phyloP scores from a whole-genome alignment of 208 protist species.

The Porcisia deanei region DNA sequence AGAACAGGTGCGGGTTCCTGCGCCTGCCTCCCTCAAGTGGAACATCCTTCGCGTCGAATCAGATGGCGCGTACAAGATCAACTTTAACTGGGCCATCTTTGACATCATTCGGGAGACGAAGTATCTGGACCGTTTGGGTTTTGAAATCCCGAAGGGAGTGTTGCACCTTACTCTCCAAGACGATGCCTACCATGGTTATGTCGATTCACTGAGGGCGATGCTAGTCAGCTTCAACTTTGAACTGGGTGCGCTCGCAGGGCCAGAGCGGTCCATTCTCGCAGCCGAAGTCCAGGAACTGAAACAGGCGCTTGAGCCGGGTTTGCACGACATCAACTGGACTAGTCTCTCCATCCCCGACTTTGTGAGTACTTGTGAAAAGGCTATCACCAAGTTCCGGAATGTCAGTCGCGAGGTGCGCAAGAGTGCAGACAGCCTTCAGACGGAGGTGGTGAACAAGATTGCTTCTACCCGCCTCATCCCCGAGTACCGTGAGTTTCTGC shows the following conservation, averaged over 20 bases:
- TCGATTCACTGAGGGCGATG: constrained; percentile 96
- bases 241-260: constrained; percentile 80
- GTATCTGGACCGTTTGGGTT: constrained; percentile 97
- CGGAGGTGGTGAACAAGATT: constrained; percentile 92
- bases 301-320: constrained; percentile 91
- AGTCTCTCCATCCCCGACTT: constrained; percentile 98
- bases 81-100: constrained; percentile 94
- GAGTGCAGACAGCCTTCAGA: constrained; percentile 93
- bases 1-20: constrained; percentile 80
- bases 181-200: constrained; percentile 95
- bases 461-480: constrained; percentile 83
- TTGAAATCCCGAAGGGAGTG: constrained; percentile 95
- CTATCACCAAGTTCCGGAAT: constrained; percentile 97
- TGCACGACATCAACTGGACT: constrained; percentile 98
- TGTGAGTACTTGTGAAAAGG: constrained; percentile 89
- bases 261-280: constrained; percentile 92
- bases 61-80: constrained; percentile 90
- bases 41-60: constrained; percentile 79
- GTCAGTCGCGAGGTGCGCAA: constrained; percentile 96
- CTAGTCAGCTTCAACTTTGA: constrained; percentile 91
- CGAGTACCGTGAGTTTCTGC: constrained; percentile 73
- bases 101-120: constrained; percentile 97
- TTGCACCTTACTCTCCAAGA: constrained; percentile 98
- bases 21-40: constrained; percentile 90
- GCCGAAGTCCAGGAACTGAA: constrained; percentile 92